Evolutionary conservation across 1,284 basidiomycete genomes (phyloP).

Genomic region (Rhodotorula sp.): DNA sequence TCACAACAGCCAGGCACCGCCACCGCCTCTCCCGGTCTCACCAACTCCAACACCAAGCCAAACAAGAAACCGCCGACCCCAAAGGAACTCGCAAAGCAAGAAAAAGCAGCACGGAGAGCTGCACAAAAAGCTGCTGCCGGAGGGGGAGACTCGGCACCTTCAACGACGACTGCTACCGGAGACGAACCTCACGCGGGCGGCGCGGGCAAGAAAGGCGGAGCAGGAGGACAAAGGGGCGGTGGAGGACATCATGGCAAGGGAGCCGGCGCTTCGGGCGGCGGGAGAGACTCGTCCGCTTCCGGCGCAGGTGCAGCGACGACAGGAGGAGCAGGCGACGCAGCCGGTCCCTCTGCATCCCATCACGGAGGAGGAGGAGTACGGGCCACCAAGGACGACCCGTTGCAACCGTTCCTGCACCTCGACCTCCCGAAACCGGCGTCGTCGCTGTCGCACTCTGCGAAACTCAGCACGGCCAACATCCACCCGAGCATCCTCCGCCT

Average conservation of each 20-base stretch:
- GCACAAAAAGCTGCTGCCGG: slow-evolving; percentile 9
- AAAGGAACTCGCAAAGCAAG: slow-evolving; percentile 22
- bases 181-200: not conserved
- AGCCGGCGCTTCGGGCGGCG: not conserved
- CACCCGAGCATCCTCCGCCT: slow-evolving; percentile 75
- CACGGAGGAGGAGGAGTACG: not conserved
- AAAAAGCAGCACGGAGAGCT: slow-evolving; percentile 23
- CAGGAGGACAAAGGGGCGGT: not conserved
- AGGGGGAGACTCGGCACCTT: too few relatives aligned
- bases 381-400: slow-evolving; percentile 20
- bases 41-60: not conserved
- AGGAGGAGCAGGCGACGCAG: not conserved
- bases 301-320: not conserved
- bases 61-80: slow-evolving; percentile 11
- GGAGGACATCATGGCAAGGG: not conserved
- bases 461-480: slow-evolving; percentile 65
- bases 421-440: slow-evolving; percentile 40
- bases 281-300: not conserved
- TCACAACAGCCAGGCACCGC: not conserved
- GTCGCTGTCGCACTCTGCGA: slow-evolving; percentile 38
- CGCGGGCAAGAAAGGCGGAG: slow-evolving; percentile 3
- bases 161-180: not conserved
- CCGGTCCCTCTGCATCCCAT: not conserved
- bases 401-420: slow-evolving; percentile 44
- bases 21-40: too few relatives aligned